These are phyloP conservation scores for Solanum aculeatissimum DNA, from an alignment of 305 asterid genomes.

Conservation along the genomic window DNA sequence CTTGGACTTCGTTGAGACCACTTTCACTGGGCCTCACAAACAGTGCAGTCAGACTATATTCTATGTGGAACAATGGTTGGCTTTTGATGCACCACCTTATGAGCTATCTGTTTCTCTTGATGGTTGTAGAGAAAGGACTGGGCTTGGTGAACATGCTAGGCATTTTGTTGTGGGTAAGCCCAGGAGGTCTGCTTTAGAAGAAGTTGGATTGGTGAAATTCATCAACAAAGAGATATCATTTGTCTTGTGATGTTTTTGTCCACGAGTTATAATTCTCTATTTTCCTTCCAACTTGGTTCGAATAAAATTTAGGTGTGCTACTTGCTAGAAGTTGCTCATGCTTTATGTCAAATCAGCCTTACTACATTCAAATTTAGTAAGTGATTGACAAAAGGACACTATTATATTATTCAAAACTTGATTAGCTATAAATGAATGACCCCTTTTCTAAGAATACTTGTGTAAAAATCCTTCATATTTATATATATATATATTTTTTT, in stretches of 20 bases:
- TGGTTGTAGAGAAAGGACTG: constrained; percentile 11
- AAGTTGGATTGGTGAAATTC: background rate
- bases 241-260: background rate
- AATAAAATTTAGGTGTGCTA: background rate
- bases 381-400: too few relatives aligned
- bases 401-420: too few relatives aligned
- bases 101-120: constrained; percentile 21
- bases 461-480: too few relatives aligned
- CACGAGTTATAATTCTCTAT: background rate
- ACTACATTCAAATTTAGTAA: too few relatives aligned
- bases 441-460: too few relatives aligned
- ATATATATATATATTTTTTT: too few relatives aligned
- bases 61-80: constrained; percentile 46
- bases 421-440: too few relatives aligned
- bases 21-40: constrained; percentile 31
- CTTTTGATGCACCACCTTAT: constrained; percentile 31
- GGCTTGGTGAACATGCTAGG: background rate
- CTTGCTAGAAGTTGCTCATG: too few relatives aligned
- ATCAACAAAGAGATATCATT: background rate
- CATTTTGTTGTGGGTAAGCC: constrained; percentile 19
- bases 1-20: constrained; percentile 28
- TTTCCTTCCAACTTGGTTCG: background rate
- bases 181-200: background rate
- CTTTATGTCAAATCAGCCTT: too few relatives aligned
- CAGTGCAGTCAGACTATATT: constrained; percentile 34